Evolutionary conservation across 139 green algal species (phyloP), one percentile per base, ranked within the genome.

Genomic region (Klebsormidium nitens): DNA sequence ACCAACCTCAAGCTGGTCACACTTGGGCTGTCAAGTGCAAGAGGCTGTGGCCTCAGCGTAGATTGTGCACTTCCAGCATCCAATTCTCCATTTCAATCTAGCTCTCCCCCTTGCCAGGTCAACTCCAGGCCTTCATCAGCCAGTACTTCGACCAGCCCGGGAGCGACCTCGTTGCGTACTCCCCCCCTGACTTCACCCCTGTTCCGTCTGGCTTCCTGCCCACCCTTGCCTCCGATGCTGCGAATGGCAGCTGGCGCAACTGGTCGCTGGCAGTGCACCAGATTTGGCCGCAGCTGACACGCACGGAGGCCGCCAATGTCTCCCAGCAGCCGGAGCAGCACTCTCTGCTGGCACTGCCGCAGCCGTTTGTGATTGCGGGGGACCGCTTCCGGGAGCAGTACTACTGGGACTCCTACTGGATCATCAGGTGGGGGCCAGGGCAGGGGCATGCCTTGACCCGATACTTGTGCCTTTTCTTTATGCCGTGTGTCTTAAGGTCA

Each of bases 351-450:
- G 72, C 82, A 3, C 79, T 95, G 65, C 91, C 90, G 0, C 40
- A 87, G 37, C 72, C 77, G 2, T 85, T 89, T 5, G 68, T 95
- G 6, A 72, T 97, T 0, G 86, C 91, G 0, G 93, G 93, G 0
- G 86, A 89, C 44, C 63, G 93, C 4, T 87, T 90, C 70, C 78
- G 90, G 1, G 90, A 96, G 76, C 74, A 71, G 23, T 96, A 96
- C 81, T 91, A 95, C 74, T 93, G 88, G 88, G 91, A 97, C 82
- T 79, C 67, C 14, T 92, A 91, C 68, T 96, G 89, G 91, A 75
- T 91, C n/a, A 69, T 79, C 23, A 36, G 71, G 48, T 92, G 90
- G 0, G 19, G n/a, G n/a, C n/a, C n/a, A n/a, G n/a, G n/a, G n/a
- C n/a, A n/a, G n/a, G n/a, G n/a, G n/a, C n/a, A n/a, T n/a, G n/a